Evolutionary conservation across 2,329 filamentous ascomycete species (phyloP), one percentile per base, ranked within the genome.

Genomic region (Fusarium ramigenum): DNA sequence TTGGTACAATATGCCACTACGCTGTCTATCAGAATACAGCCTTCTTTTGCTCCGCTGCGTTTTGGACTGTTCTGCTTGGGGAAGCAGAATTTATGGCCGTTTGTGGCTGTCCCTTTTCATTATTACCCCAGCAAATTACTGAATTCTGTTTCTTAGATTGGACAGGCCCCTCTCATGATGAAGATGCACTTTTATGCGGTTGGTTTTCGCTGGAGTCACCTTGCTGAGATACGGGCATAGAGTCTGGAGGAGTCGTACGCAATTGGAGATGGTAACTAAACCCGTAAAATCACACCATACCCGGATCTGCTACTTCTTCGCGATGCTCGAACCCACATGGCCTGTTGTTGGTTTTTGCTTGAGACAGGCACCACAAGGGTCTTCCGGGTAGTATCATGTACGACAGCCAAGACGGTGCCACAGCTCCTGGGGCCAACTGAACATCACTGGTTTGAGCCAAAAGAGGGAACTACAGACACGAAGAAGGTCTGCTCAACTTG

Each of bases 241-340:
- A 70, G 58, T 43, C 60, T 49, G 39, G 32, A 63, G 47, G 50
- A 43, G 59, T 59, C 60, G 54, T 67, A 54, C 44, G 68, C 65
- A 69, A 71, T 58, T 67, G 63, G 60, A 68, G 61, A 72, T 69
- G 67, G 57, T 52, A 69, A 63, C 67, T 75, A 70, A 73, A 60
- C 53, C 61, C 65, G 64, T 63, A 34, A 66, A 75, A 72, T 78
- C 75, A 78, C 77, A 78, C 77, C 77, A 78, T 77, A 66, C 60
- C 66, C 57, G 52, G 64, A 70, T 62, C 53, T 64, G 42, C 60
- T 66, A 65, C 63, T 69, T 70, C 67, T 67, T 65, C 66, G 57
- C 47, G 36, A 65, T 65, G 40, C 69, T 69, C 40, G 50, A 78
- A 72, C 65, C 76, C 75, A 77, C 76, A 75, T 77, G 60, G 74